Evolutionary conservation across 2,329 filamentous ascomycete species (phyloP), one percentile per base, ranked within the genome.

Genomic region (Penicillium fuscoglaucum): DNA sequence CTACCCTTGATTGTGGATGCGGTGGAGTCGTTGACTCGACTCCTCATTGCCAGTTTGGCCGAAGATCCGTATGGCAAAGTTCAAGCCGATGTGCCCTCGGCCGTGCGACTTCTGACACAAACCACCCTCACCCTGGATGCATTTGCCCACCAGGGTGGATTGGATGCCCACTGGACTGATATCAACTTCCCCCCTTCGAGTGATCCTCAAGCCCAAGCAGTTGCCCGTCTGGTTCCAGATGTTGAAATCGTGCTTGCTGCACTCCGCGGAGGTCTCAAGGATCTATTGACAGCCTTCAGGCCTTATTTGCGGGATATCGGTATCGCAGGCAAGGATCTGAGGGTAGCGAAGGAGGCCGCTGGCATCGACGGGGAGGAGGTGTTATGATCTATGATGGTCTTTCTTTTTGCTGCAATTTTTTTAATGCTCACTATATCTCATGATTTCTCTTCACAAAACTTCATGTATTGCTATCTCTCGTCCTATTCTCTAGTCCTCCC

Each of bases 61-160:
- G 93, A 98, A 74, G 93, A 98, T 72, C 83, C 83, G 47, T 95
- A 87, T 70, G 93, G 93, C 15, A 90, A 90, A 66, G 93, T 96
- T n/a, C 89, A 96, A 64, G 82, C 87, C 44, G 90, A 95, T 63
- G 86, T 98, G 2, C 85, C 90, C 1, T 78, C 77, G 49, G 87
- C 96, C 57, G 85, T 97, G 51, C 84, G 88, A 47, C 85, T 86
- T 1, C 84, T 96, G 60, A 93, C 90, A 0, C 70, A 72, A 45
- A 86, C 90, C 0, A 87, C 92, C 56, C 82, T 79, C 55, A 86
- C 86, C 64, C 78, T 96, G 4, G 88, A 96, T 68, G 76, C 72
- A 1, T 91, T 96, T 70, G 82, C 86, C 63, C 64, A 75, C 46
- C 59, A 66, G 31, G 69, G 66, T 26, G 75, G 74, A 1, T 66